Conservation (phyloP, 495 filamentous ascomycete species). For the Monascus purpureus region DNA sequence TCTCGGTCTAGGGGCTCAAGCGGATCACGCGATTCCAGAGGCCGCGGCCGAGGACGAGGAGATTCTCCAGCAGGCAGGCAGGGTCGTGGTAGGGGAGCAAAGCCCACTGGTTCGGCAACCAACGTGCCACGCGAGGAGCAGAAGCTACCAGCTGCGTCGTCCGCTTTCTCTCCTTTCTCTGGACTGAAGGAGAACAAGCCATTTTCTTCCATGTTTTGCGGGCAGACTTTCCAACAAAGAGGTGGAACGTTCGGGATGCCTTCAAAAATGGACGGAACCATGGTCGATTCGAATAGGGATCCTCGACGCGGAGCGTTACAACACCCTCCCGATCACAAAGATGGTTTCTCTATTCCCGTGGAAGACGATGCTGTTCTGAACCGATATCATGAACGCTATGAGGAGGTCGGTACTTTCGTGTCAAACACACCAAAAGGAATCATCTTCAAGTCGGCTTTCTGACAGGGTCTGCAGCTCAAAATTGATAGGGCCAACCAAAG, state of each 20-base stretch:
- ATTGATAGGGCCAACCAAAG: slow-evolving; percentile 55
- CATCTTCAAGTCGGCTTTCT: slow-evolving; percentile 3
- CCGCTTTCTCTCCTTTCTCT: slow-evolving; percentile 18
- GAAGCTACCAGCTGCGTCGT: slow-evolving; percentile 1
- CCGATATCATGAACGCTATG: slow-evolving; percentile 28
- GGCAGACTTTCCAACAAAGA: slow-evolving; percentile 6
- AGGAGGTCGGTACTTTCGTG: slow-evolving; percentile 18
- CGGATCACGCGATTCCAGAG: slow-evolving; percentile 7
- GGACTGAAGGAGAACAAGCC: slow-evolving; percentile 14
- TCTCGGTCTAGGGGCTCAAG: slow-evolving; percentile 10
- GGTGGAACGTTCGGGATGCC: slow-evolving; percentile 3
- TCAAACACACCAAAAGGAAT: neutral
- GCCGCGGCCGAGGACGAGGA: slow-evolving; percentile 19
- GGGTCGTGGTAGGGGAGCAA: slow-evolving; percentile 13
- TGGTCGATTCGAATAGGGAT: slow-evolving; percentile 6
- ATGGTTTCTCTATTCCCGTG: slow-evolving; percentile 5
- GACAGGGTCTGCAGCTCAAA: slow-evolving; percentile 35
- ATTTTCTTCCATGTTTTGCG: slow-evolving; percentile 8
- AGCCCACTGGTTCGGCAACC: slow-evolving; percentile 1
- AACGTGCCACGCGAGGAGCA: neutral
- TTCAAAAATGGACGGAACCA: slow-evolving; percentile 5
- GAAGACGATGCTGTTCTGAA: slow-evolving; percentile 12
- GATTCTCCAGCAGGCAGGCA: slow-evolving; percentile 6
- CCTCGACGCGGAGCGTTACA: slow-evolving; percentile 3
- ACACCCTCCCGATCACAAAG: slow-evolving; percentile 3